phyloP scores from a whole-genome alignment of 768 basidiomycete genomes.

The Leccinum disarticulatum region DNA sequence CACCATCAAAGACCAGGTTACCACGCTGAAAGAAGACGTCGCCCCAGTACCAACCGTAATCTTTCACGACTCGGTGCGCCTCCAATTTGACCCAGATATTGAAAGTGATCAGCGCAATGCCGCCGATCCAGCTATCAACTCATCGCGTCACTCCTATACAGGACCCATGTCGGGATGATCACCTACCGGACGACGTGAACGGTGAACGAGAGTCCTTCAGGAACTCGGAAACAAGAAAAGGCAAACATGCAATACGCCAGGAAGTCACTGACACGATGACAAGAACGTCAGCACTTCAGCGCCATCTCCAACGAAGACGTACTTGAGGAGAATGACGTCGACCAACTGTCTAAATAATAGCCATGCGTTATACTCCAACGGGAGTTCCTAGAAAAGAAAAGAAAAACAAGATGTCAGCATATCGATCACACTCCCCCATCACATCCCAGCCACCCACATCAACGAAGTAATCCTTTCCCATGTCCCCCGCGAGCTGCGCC shows the following conservation, averaged over 20 bases:
- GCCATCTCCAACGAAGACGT: slow-evolving; percentile 27
- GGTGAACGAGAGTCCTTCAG: slow-evolving; percentile 66
- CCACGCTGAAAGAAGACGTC: slow-evolving; percentile 93
- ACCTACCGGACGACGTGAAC: slow-evolving; percentile 77
- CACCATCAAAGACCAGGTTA: slow-evolving; percentile 93
- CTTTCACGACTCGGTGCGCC: slow-evolving; percentile 96
- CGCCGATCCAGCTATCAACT: slow-evolving; percentile 75
- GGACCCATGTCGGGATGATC: neutral
- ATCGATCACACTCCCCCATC: slow-evolving; percentile 30
- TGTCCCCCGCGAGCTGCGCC: slow-evolving; percentile 83
- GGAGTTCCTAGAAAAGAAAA: slow-evolving; percentile 59
- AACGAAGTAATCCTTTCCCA: slow-evolving; percentile 93
- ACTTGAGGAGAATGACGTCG: slow-evolving; percentile 96
- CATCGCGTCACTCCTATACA: neutral
- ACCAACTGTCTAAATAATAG: slow-evolving; percentile 94
- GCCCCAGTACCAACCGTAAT: slow-evolving; percentile 98
- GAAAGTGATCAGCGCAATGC: slow-evolving; percentile 82
- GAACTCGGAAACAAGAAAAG: slow-evolving; percentile 87
- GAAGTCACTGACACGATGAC: slow-evolving; percentile 67
- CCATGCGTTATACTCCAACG: slow-evolving; percentile 95
- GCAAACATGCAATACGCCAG: slow-evolving; percentile 94
- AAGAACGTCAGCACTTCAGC: neutral
- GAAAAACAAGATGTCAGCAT: slow-evolving; percentile 40
- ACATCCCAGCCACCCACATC: slow-evolving; percentile 53
- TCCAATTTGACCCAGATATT: slow-evolving; percentile 99